These are phyloP conservation scores for Backusella tarrabulga DNA, from an alignment of 192 early-diverging fungal species.

Conservation along the genomic window DNA sequence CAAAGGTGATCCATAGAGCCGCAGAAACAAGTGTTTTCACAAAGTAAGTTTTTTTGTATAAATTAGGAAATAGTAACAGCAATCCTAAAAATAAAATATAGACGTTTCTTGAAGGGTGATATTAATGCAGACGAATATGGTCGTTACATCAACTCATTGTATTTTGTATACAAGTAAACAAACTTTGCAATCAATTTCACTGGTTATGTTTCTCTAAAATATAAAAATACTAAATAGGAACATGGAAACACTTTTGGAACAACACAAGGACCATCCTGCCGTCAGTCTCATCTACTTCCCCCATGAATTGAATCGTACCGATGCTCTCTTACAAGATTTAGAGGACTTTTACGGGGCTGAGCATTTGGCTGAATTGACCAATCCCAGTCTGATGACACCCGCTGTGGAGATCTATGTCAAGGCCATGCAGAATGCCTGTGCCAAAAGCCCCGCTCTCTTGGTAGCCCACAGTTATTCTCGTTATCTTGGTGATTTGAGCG, in stretches of 20 bases:
- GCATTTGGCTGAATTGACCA: slow-evolving; percentile 28
- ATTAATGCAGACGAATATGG: slow-evolving; percentile 46
- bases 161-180: slow-evolving; percentile 49
- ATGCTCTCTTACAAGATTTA: slow-evolving; percentile 43
- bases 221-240: slow-evolving; percentile 21
- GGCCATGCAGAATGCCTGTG: slow-evolving; percentile 40
- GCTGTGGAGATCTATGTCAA: slow-evolving; percentile 51
- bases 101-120: slow-evolving; percentile 52
- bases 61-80: not conserved
- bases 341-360: slow-evolving; percentile 46
- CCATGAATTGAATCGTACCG: slow-evolving; percentile 43
- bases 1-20: slow-evolving; percentile 47
- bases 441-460: slow-evolving; percentile 44
- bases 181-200: not conserved
- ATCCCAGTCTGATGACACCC: slow-evolving; percentile 35
- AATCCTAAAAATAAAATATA: slow-evolving; percentile 1
- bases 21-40: slow-evolving; percentile 55
- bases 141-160: slow-evolving; percentile 48
- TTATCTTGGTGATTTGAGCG: slow-evolving; percentile 55
- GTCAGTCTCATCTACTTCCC: slow-evolving; percentile 53
- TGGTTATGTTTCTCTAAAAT: not conserved
- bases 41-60: slow-evolving; percentile 31
- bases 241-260: slow-evolving; percentile 48
- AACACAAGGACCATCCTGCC: slow-evolving; percentile 45
- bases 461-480: slow-evolving; percentile 56